Conservation (phyloP, 228 moss, liverwort and hornwort species). For the Sphagnum fallax region DNA sequence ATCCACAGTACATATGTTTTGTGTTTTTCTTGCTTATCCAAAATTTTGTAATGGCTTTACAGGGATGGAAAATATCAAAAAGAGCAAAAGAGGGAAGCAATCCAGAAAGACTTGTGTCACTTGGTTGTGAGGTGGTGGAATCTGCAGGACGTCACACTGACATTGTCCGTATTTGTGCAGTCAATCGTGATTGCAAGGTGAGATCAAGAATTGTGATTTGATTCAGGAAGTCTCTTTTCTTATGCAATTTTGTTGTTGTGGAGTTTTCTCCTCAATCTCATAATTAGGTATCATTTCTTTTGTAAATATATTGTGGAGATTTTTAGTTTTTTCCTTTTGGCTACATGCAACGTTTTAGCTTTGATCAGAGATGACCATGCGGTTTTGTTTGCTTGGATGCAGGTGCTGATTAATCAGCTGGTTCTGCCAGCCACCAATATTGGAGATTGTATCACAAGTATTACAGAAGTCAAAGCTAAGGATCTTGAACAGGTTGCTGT, state of each 20-base stretch:
- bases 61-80: slow-evolving; percentile 57
- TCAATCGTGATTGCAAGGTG: slow-evolving; percentile 51
- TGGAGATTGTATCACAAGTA: slow-evolving; percentile 43
- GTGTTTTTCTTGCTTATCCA: background rate
- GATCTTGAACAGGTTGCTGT: slow-evolving; percentile 38
- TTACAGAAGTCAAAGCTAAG: slow-evolving; percentile 50
- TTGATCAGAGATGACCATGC: background rate
- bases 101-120: slow-evolving; percentile 38
- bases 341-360: background rate
- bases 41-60: slow-evolving; percentile 1
- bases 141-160: slow-evolving; percentile 43
- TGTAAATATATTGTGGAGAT: background rate
- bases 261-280: no score
- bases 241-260: background rate
- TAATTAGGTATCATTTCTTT: no score
- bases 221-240: background rate
- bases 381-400: slow-evolving; percentile 7
- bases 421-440: slow-evolving; percentile 48
- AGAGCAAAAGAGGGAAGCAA: slow-evolving; percentile 22
- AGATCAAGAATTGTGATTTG: slow-evolving; percentile 6
- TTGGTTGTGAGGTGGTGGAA: slow-evolving; percentile 70
- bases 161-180: slow-evolving; percentile 60
- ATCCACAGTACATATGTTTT: background rate
- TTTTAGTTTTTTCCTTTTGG: background rate
- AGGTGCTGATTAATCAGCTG: slow-evolving; percentile 49